These are phyloP conservation scores for Madurella mycetomatis DNA, from an alignment of 2,329 filamentous ascomycete genomes.

Conservation along the genomic window DNA sequence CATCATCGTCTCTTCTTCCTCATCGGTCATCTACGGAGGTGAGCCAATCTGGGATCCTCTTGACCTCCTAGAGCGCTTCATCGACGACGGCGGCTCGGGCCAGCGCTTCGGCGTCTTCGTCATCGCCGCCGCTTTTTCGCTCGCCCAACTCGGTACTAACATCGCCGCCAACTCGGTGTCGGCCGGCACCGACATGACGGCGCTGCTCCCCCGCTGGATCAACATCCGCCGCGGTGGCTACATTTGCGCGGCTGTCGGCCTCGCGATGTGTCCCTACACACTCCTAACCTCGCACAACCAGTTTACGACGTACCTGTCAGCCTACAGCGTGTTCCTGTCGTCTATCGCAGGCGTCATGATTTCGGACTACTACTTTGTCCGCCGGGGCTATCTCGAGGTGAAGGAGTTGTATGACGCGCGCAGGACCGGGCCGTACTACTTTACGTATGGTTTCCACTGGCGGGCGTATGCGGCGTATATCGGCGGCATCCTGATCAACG, in stretches of 20 bases:
- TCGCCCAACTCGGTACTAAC: conserved; percentile 82
- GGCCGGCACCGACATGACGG: conserved; percentile 77
- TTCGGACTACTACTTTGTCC: conserved; percentile 81
- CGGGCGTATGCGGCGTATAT: conserved; percentile 80
- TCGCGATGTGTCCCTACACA: conserved; percentile 85
- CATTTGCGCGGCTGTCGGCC: conserved; percentile 71
- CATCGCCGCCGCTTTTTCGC: conserved; percentile 64
- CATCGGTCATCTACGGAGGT: conserved; percentile 59
- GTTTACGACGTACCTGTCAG: conserved; percentile 87
- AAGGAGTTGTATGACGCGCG: conserved; percentile 74
- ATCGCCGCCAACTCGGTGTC: conserved; percentile 84
- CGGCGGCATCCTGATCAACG: conserved; percentile 79
- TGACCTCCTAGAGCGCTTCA: conserved; percentile 60
- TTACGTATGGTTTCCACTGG: conserved; percentile 70
- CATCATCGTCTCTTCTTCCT: conserved; percentile 72
- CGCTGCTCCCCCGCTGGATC: conserved; percentile 71
- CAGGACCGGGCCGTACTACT: conserved; percentile 67
- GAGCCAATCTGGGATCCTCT: conserved; percentile 71
- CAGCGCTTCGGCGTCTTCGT: conserved; percentile 74
- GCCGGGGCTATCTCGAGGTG: conserved; percentile 74
- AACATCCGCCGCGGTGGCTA: conserved; percentile 86
- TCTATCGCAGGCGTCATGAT: conserved; percentile 91
- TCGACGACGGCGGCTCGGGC: conserved; percentile 62
- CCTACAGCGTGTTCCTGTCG: conserved; percentile 91
- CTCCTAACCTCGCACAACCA: conserved; percentile 70